Base-by-base conservation (phyloP, 805 yeast genomes). In the Teunomyces atbi region DNA sequence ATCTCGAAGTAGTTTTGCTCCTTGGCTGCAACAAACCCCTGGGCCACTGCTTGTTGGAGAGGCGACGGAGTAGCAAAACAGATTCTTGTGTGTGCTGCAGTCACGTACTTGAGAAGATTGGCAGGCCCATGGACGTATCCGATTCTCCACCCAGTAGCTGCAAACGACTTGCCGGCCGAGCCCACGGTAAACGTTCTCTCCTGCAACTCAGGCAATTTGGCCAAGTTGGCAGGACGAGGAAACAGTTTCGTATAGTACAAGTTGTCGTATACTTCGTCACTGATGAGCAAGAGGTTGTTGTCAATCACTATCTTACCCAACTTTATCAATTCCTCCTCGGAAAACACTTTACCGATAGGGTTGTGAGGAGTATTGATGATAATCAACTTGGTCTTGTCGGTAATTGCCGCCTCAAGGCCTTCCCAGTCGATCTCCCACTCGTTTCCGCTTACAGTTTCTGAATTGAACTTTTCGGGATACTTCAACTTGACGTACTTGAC, bases 111-210 rank as follows among this genome's bases (percentile, higher is more conserved):
- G 57, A 94, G 74, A 53, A 91, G 73, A 26, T 86, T 87, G n/a
- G 86, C 76, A 45, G 87, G 84, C 5, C 97, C 98, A 51, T 91
- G 83, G 32, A 92, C 77, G 95, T 96, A 94, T 45, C 99, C 99
- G 44, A 94, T 80, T 74, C 99, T 84, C 97, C 98, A 94, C 45
- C 99, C 99, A 10, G 99, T 94, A 37, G 96, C 96, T n/a, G 97
- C 96, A 71, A 94, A 94, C 0, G 96, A 83, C 67, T 94, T 94
- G 52, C 99, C 99, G 5, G 97, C 99, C 23, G 97, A 89, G 1
- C 98, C 98, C 18, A 94, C 95, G 3, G 97, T 84, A 46, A 94
- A 69, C 0, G 97, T 89, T 59, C 90, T 73, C 47, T 81, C 80
- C 21, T 79, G 84, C 49, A 90, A 78, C 57, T 90, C 96, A 4